Evolutionary conservation across 176 grass and related monocot genomes (phyloP).

Genomic region (Paspalum vaginatum): DNA sequence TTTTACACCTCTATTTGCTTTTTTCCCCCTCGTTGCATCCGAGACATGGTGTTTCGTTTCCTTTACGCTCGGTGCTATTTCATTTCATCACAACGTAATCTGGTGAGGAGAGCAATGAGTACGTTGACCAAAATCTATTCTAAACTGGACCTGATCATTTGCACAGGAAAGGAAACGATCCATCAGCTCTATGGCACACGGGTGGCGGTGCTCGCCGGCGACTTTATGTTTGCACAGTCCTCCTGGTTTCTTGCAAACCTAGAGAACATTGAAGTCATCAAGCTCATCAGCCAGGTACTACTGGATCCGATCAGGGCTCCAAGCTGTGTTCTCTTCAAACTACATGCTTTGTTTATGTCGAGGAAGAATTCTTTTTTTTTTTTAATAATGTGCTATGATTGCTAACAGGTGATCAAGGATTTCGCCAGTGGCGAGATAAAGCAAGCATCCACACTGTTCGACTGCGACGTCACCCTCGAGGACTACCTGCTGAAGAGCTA

Average conservation of each 20-base stretch:
- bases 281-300: slow-evolving; percentile 92
- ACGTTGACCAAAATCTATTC: not conserved
- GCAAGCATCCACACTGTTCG: slow-evolving; percentile 76
- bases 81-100: not conserved
- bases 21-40: not conserved
- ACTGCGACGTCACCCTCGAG: slow-evolving; percentile 79
- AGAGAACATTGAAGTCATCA: slow-evolving; percentile 95
- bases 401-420: slow-evolving; percentile 89
- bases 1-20: not conserved
- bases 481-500: slow-evolving; percentile 98
- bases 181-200: slow-evolving; percentile 89
- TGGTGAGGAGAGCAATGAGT: not conserved
- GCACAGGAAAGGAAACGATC: slow-evolving; percentile 80
- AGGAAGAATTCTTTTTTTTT: too few species aligned
- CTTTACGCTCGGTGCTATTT: not conserved
- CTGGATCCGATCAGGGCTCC: not conserved
- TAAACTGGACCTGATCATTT: slow-evolving; percentile 26
- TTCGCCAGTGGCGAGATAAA: slow-evolving; percentile 97
- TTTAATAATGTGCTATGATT: not conserved
- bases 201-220: slow-evolving; percentile 87
- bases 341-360: not conserved
- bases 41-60: not conserved
- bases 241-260: slow-evolving; percentile 97
- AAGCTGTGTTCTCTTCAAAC: slow-evolving; percentile 21
- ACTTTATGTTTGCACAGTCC: slow-evolving; percentile 98